phyloP scores from a whole-genome alignment of 2,329 filamentous ascomycete genomes.

The Aspergillus amoenus region DNA sequence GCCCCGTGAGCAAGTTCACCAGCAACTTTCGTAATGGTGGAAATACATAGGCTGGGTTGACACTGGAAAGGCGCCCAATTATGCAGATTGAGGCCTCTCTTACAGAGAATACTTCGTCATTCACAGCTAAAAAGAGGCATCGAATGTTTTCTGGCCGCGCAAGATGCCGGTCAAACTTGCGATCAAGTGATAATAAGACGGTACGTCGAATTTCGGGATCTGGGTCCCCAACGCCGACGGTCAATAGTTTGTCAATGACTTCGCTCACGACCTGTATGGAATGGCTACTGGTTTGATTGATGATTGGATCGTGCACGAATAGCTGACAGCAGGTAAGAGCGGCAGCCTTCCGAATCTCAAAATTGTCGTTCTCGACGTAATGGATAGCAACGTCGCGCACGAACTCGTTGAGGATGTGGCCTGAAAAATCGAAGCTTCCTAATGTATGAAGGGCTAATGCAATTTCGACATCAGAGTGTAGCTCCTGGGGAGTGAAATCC shows the following conservation, averaged over 20 bases:
- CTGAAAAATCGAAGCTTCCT: conserved; percentile 94
- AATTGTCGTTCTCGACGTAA: conserved; percentile 94
- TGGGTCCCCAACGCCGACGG: conserved; percentile 88
- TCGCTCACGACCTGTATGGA: conserved; percentile 96
- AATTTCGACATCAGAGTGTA: conserved; percentile 81
- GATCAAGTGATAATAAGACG: conserved; percentile 84
- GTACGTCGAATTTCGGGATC: conserved; percentile 86
- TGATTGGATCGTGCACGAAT: conserved; percentile 93
- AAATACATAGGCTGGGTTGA: conserved; percentile 97
- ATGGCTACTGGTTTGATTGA: conserved; percentile 96
- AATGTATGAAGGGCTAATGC: conserved; percentile 91
- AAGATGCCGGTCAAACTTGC: conserved; percentile 93
- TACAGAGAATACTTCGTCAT: conserved; percentile 90
- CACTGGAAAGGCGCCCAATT: conserved; percentile 84
- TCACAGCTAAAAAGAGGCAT: conserved; percentile 89
- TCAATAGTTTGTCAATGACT: conserved; percentile 94
- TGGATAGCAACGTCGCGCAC: conserved; percentile 97
- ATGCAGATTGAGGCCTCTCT: conserved; percentile 94
- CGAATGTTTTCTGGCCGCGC: conserved; percentile 97
- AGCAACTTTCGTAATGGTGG: conserved; percentile 91
- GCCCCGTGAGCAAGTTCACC: conserved; percentile 92
- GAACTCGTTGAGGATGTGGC: conserved; percentile 94
- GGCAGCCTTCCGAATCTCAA: conserved; percentile 89
- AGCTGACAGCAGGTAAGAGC: conserved; percentile 97
- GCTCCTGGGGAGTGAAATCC: conserved; percentile 80